Evolutionary conservation across 148 eudicot genomes (phyloP).

Genomic region (Rhododendron griersonianum): DNA sequence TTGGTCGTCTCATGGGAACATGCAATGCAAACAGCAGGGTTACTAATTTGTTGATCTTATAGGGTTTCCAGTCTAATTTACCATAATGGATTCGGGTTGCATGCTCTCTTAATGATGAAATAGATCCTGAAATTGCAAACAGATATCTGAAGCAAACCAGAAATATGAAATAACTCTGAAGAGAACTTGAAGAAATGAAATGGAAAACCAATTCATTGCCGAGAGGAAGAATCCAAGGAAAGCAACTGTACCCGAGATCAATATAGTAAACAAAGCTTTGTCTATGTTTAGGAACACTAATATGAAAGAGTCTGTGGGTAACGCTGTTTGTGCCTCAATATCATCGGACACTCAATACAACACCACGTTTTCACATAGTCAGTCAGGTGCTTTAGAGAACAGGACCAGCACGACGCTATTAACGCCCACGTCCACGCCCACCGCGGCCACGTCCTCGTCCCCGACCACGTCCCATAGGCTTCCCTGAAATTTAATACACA

Average conservation of each 20-base stretch:
- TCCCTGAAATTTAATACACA: slow-evolving; percentile 28
- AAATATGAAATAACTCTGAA: not conserved
- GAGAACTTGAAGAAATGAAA: not conserved
- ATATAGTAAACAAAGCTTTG: not conserved
- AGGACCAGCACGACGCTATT: not conserved
- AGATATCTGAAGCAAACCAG: not conserved
- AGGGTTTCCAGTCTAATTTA: not conserved
- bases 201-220: not conserved
- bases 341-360: not conserved
- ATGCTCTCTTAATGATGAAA: not conserved
- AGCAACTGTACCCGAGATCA: not conserved
- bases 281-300: not conserved
- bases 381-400: not conserved
- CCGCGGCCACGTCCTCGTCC: slow-evolving; percentile 60
- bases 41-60: not conserved
- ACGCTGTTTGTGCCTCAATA: not conserved
- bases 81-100: not conserved
- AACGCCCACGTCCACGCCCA: slow-evolving; percentile 61
- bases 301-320: not conserved
- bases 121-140: not conserved
- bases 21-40: not conserved
- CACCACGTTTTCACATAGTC: not conserved
- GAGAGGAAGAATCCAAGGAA: not conserved
- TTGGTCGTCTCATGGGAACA: not conserved
- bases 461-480: slow-evolving; percentile 56